These are phyloP conservation scores for Coniochaeta sp. DNA, from an alignment of 2,329 filamentous ascomycete species.

Conservation along the genomic window DNA sequence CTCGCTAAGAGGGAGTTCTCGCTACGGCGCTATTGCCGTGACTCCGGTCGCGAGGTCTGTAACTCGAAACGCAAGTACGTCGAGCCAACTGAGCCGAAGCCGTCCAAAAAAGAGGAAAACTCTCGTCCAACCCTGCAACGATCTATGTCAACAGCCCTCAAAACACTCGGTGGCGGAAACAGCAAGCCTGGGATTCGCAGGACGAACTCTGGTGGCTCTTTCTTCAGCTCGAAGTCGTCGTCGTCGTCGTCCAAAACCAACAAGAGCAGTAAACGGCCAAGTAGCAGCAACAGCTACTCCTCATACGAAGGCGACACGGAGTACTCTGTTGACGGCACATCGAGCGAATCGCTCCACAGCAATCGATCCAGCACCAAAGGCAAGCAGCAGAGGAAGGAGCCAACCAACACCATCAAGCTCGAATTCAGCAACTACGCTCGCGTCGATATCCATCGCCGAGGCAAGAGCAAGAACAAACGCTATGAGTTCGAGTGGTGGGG, in stretches of 20 bases:
- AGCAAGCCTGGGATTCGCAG: constrained; percentile 22
- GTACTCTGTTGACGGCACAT: constrained; percentile 15
- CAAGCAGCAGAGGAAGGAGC: constrained; percentile 30
- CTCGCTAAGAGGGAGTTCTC: constrained; percentile 81
- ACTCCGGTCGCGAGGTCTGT: constrained; percentile 90
- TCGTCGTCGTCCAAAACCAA: constrained; percentile 3
- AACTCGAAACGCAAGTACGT: constrained; percentile 67
- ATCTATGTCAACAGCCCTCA: constrained; percentile 42
- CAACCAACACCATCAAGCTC: constrained; percentile 75
- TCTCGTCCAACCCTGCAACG: constrained; percentile 33
- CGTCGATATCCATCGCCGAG: constrained; percentile 68
- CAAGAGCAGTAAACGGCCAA: constrained; percentile 1
- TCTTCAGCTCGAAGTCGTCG: constrained; percentile 13
- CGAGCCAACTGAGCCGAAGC: constrained; percentile 49
- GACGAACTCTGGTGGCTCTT: constrained; percentile 23
- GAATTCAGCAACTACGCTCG: constrained; percentile 98
- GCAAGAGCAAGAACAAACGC: constrained; percentile 58
- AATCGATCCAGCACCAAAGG: constrained; percentile 6
- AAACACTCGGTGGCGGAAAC: constrained; percentile 27
- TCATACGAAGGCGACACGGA: constrained; percentile 24
- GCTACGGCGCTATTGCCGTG: constrained; percentile 81
- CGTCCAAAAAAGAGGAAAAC: constrained; percentile 22
- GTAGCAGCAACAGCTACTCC: constrained; percentile 21
- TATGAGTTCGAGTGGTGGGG: constrained; percentile 97
- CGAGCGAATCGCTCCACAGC: constrained; percentile 20